Evolutionary conservation across 176 grass and related monocot species (phyloP), one percentile per base, ranked within the genome.

Genomic region (Chrysopogon serrulatus): DNA sequence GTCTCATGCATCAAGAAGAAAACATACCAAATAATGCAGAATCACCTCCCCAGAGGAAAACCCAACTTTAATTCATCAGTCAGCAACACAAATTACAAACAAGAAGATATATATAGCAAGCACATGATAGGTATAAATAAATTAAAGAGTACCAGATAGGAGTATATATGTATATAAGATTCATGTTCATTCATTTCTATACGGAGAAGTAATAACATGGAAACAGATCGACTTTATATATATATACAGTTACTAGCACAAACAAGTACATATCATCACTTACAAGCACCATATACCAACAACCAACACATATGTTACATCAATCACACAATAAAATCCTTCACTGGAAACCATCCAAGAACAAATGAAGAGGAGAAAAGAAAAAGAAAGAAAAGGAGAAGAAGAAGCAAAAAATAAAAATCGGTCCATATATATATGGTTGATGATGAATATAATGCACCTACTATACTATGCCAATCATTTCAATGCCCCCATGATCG

Each of bases 371-470:
- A 30, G 2, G 39, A 10, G 5, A 12, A 68, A 36, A 21, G 0
- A 19, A 32, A n/a, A n/a, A n/a, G n/a, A n/a, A n/a, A n/a, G n/a
- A n/a, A n/a, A n/a, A n/a, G n/a, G n/a, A n/a, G n/a, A n/a, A n/a
- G n/a, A n/a, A n/a, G n/a, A n/a, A n/a, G n/a, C n/a, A n/a, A n/a
- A n/a, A 8, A 57, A 80, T 39, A 61, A 80, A 71, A 49, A 61
- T 27, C 9, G 12, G 17, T 57, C 60, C 59, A 79, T 56, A 67
- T 30, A 47, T 27, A 47, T 53, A 53, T 8, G 49, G 57, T 23
- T 66, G 30, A 73, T 48, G 47, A 56, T n/a, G n/a, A n/a, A 79
- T 82, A 53, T 27, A 79, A 79, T 81, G 71, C 70, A 86, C 7
- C 65, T 69, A 68, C 48, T 56, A 10, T 56, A 56, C 48, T 56